Evolutionary conservation across 2,329 filamentous ascomycete genomes (phyloP), one percentile per base, ranked within the genome.

Genomic region (Escovopsis weberi): DNA sequence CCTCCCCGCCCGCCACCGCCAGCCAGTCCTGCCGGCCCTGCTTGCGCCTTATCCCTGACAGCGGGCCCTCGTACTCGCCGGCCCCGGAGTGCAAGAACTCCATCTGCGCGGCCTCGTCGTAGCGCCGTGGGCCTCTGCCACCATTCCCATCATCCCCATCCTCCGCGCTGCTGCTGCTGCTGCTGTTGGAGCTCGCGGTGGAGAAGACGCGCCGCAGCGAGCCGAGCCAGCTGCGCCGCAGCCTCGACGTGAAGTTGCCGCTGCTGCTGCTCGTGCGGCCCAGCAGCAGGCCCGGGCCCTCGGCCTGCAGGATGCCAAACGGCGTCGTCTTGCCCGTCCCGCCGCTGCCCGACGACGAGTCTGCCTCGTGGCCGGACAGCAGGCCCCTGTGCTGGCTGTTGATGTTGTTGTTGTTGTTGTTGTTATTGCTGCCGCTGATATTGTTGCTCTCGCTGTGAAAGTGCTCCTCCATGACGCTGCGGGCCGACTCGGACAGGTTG

Each of bases 181-280:
- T 10, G 28, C 28, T 30, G 10, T 10, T 30, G 5, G 70, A 70
- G 35, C 62, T 30, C 28, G 28, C 28, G 6, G 28, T 69, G 40
- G 59, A 61, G 37, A 85, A 74, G 10, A 80, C 79, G 33, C 80
- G 70, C 15, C 75, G 69, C 18, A 87, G 58, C 39, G 76, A 83
- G 19, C 81, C 81, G 10, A 87, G 64, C 78, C 80, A 85, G 23
- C 72, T 72, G n/a, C 70, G 63, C 4, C 69, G 60, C 36, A 68
- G 63, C 53, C 75, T 78, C 11, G 53, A 62, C 62, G 79, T 71
- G 50, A 47, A 34, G 43, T 47, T 11, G 44, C 48, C 19, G 39
- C 41, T 45, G 40, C 28, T 30, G 28, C 28, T 30, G 28, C 28
- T 50, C 40, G 38, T 34, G 9, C 54, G 47, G 15, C 57, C 55